Conservation (phyloP, 2,329 filamentous ascomycete genomes). For the Mollisiaceae sp. region DNA sequence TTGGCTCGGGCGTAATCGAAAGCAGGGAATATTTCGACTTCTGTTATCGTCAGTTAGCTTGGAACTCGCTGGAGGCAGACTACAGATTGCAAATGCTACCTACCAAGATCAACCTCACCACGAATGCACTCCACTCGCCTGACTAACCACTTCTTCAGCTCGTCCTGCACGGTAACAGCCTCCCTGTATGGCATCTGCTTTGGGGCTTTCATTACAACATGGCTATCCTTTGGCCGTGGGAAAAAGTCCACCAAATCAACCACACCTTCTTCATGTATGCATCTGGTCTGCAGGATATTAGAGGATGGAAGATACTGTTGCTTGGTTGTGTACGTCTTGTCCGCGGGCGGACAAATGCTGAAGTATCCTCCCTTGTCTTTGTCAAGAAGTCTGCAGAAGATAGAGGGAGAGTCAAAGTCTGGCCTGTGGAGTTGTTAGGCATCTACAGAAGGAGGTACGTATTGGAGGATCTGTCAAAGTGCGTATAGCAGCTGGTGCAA, state of each 20-base stretch:
- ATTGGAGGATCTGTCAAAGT: not conserved
- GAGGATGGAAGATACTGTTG: conserved; percentile 78
- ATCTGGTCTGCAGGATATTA: conserved; percentile 78
- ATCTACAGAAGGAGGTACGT: not conserved
- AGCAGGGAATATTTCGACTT: conserved; percentile 74
- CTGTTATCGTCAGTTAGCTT: conserved; percentile 40
- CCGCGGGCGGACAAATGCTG: conserved; percentile 62
- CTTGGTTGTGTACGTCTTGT: conserved; percentile 68
- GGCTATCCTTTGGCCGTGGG: conserved; percentile 67
- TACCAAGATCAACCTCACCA: conserved; percentile 65
- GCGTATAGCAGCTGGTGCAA: conserved; percentile 1
- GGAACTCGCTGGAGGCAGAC: not conserved
- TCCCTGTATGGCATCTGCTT: conserved; percentile 60
- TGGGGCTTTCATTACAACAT: conserved; percentile 54
- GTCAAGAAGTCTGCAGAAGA: conserved; percentile 77
- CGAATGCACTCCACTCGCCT: conserved; percentile 75
- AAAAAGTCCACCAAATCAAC: conserved; percentile 79
- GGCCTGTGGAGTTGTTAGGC: conserved; percentile 56
- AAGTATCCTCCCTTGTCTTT: conserved; percentile 78
- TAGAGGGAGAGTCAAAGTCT: conserved; percentile 76
- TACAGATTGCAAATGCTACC: not conserved
- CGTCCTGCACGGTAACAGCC: conserved; percentile 58
- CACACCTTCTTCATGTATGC: conserved; percentile 76
- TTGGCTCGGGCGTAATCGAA: conserved; percentile 71
- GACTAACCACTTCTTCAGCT: conserved; percentile 73